phyloP scores from a whole-genome alignment of 83 land plant species.

The Thuja plicata region DNA sequence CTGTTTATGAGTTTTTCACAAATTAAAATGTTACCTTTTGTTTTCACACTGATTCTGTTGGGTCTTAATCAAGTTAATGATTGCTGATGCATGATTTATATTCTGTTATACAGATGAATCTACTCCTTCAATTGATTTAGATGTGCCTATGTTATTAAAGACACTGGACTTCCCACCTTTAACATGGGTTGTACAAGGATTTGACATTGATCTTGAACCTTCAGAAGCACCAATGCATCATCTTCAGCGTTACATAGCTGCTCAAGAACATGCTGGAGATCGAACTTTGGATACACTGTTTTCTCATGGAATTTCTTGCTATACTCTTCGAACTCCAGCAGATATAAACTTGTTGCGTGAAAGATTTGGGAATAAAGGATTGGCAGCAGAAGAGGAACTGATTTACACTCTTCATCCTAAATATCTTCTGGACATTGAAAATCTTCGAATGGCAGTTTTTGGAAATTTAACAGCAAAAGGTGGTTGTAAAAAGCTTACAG shows the following conservation, averaged over 20 bases:
- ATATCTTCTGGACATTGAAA: constrained; percentile 34
- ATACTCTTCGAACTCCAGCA: constrained; percentile 49
- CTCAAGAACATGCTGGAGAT: constrained; percentile 51
- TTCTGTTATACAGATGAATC: constrained; percentile 29
- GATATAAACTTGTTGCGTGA: constrained; percentile 48
- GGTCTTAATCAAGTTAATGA: neutral
- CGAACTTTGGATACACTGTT: constrained; percentile 50
- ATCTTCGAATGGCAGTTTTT: constrained; percentile 32
- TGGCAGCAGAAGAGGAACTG: constrained; percentile 45
- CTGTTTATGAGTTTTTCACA: neutral
- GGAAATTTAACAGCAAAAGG: constrained; percentile 46
- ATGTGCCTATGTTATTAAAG: constrained; percentile 42
- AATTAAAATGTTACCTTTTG: neutral
- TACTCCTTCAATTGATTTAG: constrained; percentile 23
- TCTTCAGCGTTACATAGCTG: constrained; percentile 39
- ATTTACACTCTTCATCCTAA: constrained; percentile 40
- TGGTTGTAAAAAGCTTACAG: constrained; percentile 37
- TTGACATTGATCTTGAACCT: constrained; percentile 41
- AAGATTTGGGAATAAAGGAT: constrained; percentile 39
- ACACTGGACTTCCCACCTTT: constrained; percentile 55
- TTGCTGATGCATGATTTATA: neutral
- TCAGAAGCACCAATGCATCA: constrained; percentile 38
- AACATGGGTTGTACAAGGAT: constrained; percentile 61
- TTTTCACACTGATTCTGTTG: neutral
- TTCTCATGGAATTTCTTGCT: constrained; percentile 45